Conservation (phyloP, 2,329 filamentous ascomycete species). For the Daldinia eschscholtzii region DNA sequence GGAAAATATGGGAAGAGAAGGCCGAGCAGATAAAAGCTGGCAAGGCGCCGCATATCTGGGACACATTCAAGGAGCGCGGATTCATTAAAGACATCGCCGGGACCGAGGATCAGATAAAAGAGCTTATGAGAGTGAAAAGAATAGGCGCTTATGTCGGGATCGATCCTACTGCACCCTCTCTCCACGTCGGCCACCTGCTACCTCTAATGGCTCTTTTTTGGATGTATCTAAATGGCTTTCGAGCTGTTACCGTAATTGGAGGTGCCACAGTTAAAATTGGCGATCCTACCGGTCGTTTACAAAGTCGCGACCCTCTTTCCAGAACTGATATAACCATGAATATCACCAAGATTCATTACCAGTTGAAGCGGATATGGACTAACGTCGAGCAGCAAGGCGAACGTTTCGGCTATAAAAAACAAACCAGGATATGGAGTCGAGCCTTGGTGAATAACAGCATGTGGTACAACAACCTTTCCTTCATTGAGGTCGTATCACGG, state of each 20-base stretch:
- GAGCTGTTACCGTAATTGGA: conserved; percentile 75
- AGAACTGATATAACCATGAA: conserved; percentile 70
- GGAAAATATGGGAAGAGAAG: conserved; percentile 61
- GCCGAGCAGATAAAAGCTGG: conserved; percentile 65
- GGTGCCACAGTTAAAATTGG: conserved; percentile 83
- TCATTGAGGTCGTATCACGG: conserved; percentile 80
- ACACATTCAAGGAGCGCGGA: conserved; percentile 77
- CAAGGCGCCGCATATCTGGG: conserved; percentile 67
- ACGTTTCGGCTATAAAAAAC: conserved; percentile 72
- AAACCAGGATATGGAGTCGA: conserved; percentile 73
- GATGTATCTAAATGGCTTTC: conserved; percentile 82
- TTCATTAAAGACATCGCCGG: conserved; percentile 79
- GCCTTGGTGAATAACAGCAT: conserved; percentile 82
- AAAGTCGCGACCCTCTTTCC: conserved; percentile 67
- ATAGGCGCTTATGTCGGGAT: conserved; percentile 84
- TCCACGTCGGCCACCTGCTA: conserved; percentile 84
- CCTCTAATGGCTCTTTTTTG: conserved; percentile 88
- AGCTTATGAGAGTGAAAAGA: conserved; percentile 73
- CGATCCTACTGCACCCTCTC: conserved; percentile 82
- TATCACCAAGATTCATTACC: conserved; percentile 75
- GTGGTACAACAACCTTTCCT: conserved; percentile 80
- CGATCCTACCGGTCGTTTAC: conserved; percentile 79
- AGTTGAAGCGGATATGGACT: conserved; percentile 78
- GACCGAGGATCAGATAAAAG: conserved; percentile 63
- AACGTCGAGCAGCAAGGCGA: conserved; percentile 77